phyloP scores from a whole-genome alignment of 225 moss, liverwort and hornwort species.

The Polytrichum commune region DNA sequence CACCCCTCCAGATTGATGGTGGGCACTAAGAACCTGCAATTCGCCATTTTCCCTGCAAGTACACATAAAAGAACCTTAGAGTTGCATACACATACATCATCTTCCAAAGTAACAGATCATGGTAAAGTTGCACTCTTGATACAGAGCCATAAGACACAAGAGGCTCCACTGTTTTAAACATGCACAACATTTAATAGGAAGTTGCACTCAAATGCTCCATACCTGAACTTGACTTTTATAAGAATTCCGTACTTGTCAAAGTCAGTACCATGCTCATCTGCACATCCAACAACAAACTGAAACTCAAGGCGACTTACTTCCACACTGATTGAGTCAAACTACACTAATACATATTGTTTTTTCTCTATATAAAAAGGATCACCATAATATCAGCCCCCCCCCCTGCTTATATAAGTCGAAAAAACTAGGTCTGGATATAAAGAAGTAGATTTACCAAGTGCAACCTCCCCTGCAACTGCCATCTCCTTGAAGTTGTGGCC shows the following conservation, averaged over 20 bases:
- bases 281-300: conserved; percentile 7
- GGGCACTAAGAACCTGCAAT: conserved; percentile 93
- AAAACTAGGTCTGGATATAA: neutral
- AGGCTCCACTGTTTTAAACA: neutral
- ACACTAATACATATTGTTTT: too few species aligned
- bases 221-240: conserved; percentile 99
- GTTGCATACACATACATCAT: too few species aligned
- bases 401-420: neutral
- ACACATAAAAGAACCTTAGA: neutral
- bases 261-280: conserved; percentile 88
- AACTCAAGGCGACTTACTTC: too few species aligned
- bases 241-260: conserved; percentile 91
- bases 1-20: conserved; percentile 99
- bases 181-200: conserved; percentile 3
- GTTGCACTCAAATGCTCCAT: neutral
- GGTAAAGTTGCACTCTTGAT: too few species aligned
- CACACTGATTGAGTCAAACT: too few species aligned
- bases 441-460: conserved; percentile 58
- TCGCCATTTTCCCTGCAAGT: conserved; percentile 72
- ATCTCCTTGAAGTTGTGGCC: conserved; percentile 95
- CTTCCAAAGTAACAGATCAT: too few species aligned
- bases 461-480: conserved; percentile 98
- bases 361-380: too few species aligned
- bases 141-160: too few species aligned
- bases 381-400: too few species aligned